A percentile compares a stretch with the other conserved stretches of the same genome.
phyloP scores from a whole-genome alignment of 768 basidiomycete genomes.

The Mycena chlorophos region DNA sequence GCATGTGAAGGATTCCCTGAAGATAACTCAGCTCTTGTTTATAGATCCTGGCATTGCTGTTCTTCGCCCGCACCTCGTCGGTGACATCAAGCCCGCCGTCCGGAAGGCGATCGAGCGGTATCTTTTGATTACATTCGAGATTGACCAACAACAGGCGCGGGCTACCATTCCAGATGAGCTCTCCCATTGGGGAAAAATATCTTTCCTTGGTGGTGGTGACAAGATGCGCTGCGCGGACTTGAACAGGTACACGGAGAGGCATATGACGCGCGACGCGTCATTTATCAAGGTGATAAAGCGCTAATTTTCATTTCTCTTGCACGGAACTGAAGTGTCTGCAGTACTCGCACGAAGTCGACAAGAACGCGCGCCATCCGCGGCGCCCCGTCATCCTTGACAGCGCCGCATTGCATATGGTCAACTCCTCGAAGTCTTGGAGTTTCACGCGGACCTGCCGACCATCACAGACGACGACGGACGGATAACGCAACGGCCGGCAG shows the following conservation, averaged over 20 bases:
- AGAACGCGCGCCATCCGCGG: background rate
- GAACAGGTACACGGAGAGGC: background rate
- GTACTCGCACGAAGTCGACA: background rate
- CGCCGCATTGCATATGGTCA: background rate
- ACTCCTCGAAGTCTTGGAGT: constrained; percentile 1
- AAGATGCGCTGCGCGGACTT: background rate
- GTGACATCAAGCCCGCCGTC: background rate
- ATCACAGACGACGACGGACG: background rate
- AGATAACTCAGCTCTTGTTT: too few relatives aligned
- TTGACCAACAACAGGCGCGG: background rate
- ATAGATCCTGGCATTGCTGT: constrained; percentile 3
- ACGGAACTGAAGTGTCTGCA: background rate
- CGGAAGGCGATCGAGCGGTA: background rate
- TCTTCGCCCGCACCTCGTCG: background rate
- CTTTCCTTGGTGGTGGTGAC: background rate
- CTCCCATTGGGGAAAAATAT: constrained; percentile 5
- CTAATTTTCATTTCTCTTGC: background rate
- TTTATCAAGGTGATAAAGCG: constrained; percentile 4
- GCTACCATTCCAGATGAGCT: background rate
- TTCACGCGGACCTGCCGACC: background rate
- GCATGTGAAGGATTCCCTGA: too few relatives aligned
- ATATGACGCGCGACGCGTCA: constrained; percentile 8
- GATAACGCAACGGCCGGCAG: background rate
- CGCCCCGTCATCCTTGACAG: background rate
- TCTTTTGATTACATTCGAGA: background rate